Conservation (phyloP, 1,139 yeast species). For the Magnusiomyces sp. region DNA sequence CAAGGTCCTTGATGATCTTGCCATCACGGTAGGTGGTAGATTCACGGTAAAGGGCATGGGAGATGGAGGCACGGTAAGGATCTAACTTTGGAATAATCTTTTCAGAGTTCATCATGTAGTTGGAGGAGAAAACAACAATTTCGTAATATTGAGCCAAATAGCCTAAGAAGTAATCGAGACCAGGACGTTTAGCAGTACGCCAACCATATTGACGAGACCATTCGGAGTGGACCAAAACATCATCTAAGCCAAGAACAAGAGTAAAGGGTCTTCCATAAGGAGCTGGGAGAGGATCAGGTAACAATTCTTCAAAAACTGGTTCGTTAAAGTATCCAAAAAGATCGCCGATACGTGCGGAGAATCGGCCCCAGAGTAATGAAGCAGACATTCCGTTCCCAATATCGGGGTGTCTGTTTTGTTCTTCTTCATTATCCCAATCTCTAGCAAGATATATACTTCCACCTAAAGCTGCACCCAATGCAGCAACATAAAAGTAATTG, state of each 20-base stretch:
- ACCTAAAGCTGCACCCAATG: slow-evolving; percentile 52
- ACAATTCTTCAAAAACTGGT: slow-evolving; percentile 84
- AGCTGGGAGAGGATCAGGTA: slow-evolving; percentile 88
- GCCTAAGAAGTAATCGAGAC: slow-evolving; percentile 91
- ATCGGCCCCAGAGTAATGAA: slow-evolving; percentile 41
- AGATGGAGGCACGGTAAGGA: slow-evolving; percentile 83
- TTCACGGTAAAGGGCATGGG: slow-evolving; percentile 83
- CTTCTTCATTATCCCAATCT: slow-evolving; percentile 80
- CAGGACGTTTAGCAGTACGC: slow-evolving; percentile 99
- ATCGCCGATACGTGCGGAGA: slow-evolving; percentile 61
- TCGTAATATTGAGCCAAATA: slow-evolving; percentile 93
- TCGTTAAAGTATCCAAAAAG: slow-evolving; percentile 82
- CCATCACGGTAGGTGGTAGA: slow-evolving; percentile 90
- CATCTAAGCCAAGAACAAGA: slow-evolving; percentile 81
- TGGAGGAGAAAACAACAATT: slow-evolving; percentile 80
- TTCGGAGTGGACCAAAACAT: slow-evolving; percentile 78
- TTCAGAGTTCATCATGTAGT: slow-evolving; percentile 80
- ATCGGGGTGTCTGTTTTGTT: slow-evolving; percentile 42
- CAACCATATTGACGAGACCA: slow-evolving; percentile 94
- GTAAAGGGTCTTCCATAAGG: slow-evolving; percentile 92
- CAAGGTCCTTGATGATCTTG: slow-evolving; percentile 62
- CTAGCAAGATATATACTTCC: slow-evolving; percentile 72
- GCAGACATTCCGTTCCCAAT: slow-evolving; percentile 66
- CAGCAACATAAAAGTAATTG: slow-evolving; percentile 31
- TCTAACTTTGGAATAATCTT: slow-evolving; percentile 80